Percentiles rank a stretch among this genome's conserved stretches.
Evolutionary conservation across 2,329 filamentous ascomycete genomes (phyloP).

Genomic region (Leptosphaerulina australis): DNA sequence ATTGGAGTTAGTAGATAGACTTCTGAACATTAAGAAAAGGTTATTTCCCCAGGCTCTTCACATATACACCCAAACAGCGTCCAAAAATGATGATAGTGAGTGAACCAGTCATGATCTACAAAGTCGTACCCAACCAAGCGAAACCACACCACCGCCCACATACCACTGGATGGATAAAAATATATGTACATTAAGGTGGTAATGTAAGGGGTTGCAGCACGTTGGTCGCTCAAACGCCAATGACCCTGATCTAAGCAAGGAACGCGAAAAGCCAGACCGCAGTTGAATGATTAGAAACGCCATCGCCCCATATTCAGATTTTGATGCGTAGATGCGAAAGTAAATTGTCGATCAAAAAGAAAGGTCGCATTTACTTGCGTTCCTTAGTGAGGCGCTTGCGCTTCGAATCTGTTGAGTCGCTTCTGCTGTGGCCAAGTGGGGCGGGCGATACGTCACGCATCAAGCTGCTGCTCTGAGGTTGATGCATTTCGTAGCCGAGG

Average conservation of each 20-base stretch:
- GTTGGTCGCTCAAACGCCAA: conserved; percentile 18
- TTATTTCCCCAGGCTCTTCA: conserved; percentile 7
- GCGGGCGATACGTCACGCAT: conserved; percentile 46
- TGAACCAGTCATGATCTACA: conserved; percentile 25
- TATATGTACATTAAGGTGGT: conserved; percentile 25
- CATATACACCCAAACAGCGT: conserved; percentile 10
- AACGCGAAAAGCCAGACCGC: conserved; percentile 17
- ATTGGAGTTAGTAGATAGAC: conserved; percentile 8
- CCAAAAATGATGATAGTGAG: conserved; percentile 16
- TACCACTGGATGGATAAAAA: conserved; percentile 1
- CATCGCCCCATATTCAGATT: conserved; percentile 16
- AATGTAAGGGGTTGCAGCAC: conserved; percentile 17
- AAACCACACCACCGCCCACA: conserved; percentile 1
- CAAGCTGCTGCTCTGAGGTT: conserved; percentile 42
- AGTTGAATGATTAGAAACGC: conserved; percentile 14
- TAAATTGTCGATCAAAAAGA: conserved; percentile 10
- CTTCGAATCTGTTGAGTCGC: conserved; percentile 43
- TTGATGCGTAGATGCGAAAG: conserved; percentile 14
- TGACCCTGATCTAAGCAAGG: conserved; percentile 15
- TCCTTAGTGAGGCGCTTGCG: conserved; percentile 47
- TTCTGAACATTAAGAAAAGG: conserved; percentile 22
- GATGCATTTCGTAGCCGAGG: conserved; percentile 43
- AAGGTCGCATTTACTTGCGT: conserved; percentile 26
- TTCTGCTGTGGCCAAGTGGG: conserved; percentile 39
- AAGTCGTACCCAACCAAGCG: conserved; percentile 15